Conservation (phyloP, 441 rosid genomes). For the Rhodomyrtus psidioides region DNA sequence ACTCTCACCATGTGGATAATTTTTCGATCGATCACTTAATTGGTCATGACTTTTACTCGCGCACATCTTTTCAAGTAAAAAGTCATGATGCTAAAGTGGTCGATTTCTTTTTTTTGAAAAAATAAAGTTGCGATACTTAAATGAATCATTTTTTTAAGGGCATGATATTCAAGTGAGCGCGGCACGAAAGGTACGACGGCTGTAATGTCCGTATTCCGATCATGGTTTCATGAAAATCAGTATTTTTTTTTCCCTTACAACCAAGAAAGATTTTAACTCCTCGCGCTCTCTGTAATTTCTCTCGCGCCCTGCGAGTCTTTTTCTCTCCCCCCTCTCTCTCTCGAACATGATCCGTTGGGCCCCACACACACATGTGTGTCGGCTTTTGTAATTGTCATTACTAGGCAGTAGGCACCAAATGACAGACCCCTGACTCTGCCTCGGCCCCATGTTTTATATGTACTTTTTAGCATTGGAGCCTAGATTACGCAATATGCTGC, state of each 20-base stretch:
- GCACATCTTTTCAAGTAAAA: background rate
- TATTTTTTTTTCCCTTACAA: background rate
- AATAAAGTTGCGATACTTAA: background rate
- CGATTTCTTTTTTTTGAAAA: no score
- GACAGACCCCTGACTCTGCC: background rate
- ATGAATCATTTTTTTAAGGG: no score
- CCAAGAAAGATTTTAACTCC: background rate
- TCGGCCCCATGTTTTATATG: background rate
- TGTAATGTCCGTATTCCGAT: fast-evolving
- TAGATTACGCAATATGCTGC: background rate
- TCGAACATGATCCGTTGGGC: background rate
- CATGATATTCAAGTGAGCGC: background rate
- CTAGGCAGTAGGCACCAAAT: background rate
- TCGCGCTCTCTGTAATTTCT: background rate
- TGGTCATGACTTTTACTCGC: background rate
- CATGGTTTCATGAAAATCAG: background rate
- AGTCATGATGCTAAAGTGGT: no score
- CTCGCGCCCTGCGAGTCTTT: background rate
- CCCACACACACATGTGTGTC: background rate
- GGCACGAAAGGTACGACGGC: fast-evolving
- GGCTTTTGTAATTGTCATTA: background rate
- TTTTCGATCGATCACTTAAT: background rate
- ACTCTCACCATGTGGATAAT: background rate
- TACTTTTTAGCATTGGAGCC: background rate
- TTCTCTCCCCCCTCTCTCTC: background rate